These are phyloP conservation scores for Neonectria sp. DNA, from an alignment of 2,329 filamentous ascomycete genomes.

Conservation along the genomic window DNA sequence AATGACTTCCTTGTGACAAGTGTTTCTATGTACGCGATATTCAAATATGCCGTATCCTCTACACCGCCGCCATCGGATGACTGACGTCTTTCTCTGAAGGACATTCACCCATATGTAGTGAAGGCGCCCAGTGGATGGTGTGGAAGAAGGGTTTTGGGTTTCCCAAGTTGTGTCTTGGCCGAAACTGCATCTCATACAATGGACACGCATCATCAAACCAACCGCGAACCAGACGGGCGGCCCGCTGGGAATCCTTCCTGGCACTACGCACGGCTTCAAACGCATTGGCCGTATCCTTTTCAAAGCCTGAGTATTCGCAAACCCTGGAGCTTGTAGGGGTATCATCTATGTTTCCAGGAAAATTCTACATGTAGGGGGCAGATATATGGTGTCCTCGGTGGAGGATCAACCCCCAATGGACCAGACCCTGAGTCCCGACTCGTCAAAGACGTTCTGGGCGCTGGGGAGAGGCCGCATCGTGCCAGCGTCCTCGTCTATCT, in stretches of 20 bases:
- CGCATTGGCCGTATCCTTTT: not conserved
- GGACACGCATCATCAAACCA: not conserved
- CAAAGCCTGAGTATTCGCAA: not conserved
- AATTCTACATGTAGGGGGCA: not conserved
- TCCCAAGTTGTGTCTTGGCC: not conserved
- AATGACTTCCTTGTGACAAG: not conserved
- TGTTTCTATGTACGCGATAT: too few species aligned
- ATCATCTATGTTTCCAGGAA: conserved; percentile 1
- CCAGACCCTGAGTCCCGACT: conserved; percentile 47
- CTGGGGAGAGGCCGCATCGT: conserved; percentile 17
- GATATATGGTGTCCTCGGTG: not conserved
- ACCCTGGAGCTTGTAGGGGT: not conserved
- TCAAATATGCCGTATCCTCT: too few species aligned
- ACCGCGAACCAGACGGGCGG: not conserved
- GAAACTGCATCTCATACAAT: not conserved
- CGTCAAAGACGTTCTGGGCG: conserved; percentile 37
- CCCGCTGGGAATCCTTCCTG: not conserved
- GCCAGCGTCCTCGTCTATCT: conserved; percentile 29
- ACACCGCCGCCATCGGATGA: too few species aligned
- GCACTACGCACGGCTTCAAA: not conserved
- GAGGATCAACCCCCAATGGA: conserved; percentile 40
- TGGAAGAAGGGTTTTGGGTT: not conserved
- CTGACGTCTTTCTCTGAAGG: too few species aligned
- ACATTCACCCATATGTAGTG: too few species aligned
- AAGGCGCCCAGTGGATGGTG: too few species aligned